Evolutionary conservation across 2,329 filamentous ascomycete genomes (phyloP), one percentile per base, ranked within the genome.

Genomic region (Penicillium crustosum): DNA sequence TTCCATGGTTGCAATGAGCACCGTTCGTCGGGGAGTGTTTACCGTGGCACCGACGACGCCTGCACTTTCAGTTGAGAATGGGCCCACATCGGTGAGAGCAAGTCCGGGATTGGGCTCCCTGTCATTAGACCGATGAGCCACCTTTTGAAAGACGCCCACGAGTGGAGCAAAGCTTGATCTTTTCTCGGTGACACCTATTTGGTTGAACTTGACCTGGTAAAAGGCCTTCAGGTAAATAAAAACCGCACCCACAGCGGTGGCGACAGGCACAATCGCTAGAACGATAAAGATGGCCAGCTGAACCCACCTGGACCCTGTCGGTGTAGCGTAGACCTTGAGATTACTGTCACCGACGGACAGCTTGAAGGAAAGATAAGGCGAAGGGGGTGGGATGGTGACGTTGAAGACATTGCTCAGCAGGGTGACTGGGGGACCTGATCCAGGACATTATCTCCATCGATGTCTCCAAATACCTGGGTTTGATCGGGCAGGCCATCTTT

Each of bases 1-100:
- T 70, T 89, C 86, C 84, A 89, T 88, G 12, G 86, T 89, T 17
- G 85, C 86, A 52, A 89, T 88, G 31, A 89, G 78, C 4, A 88
- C 83, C 38, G 81, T 87, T 13, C 83, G 77, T 41, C 78, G 62
- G 67, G 69, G 25, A 72, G 44, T 57, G 5, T 29, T 65, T 21
- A 75, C 70, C 6, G 61, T 59, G 36, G 61, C 67, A 35, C 53
- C 58, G 29, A 61, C 68, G 27, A 75, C 63, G 0, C 67, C 71
- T 33, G 71, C 65, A 10, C 65, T 71, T 21, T 54, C 43, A 25
- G 50, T 67, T 73, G 52, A 73, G 69, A 38, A 75, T 61, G 51
- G 73, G 72, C 38, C 44, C 15, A 55, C 13, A 33, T 49, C 66
- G 7, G 67, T 72, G 36, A 49, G 25, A 36, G 45, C 38, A 42